Conservation (phyloP, 192 early-diverging fungal species). For the Chytriomyces hyalinus region DNA sequence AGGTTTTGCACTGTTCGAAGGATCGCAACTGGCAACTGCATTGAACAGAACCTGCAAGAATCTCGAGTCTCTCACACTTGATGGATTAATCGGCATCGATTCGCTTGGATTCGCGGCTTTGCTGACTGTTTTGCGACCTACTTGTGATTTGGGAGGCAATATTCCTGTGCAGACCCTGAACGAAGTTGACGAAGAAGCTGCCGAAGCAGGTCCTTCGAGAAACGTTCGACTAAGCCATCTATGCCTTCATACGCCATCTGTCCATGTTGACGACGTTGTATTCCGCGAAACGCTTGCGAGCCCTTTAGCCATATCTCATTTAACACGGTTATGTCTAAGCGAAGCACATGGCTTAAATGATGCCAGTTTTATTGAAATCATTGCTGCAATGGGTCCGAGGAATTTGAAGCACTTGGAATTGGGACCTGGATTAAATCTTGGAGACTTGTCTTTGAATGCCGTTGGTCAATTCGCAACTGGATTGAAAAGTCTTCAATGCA, state of each 20-base stretch:
- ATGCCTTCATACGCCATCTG: constrained; percentile 11
- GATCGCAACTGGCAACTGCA: neutral
- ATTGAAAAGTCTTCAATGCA: constrained; percentile 14
- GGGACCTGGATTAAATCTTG: constrained; percentile 24
- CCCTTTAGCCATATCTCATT: constrained; percentile 9
- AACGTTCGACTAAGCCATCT: constrained; percentile 1
- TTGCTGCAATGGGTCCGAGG: neutral
- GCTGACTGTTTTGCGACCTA: neutral
- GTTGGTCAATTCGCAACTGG: constrained; percentile 5
- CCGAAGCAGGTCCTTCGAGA: neutral
- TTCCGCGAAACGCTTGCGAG: constrained; percentile 6
- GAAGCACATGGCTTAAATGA: constrained; percentile 18
- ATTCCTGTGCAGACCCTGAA: neutral
- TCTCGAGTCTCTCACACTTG: constrained; percentile 2
- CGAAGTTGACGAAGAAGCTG: neutral
- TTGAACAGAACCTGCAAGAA: constrained; percentile 11
- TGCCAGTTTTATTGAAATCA: constrained; percentile 18
- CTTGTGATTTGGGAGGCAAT: neutral
- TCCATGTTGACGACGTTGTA: constrained; percentile 5
- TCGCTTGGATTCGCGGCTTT: constrained; percentile 9
- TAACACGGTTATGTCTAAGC: constrained; percentile 6
- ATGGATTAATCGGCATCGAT: constrained; percentile 9
- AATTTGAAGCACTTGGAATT: constrained; percentile 5
- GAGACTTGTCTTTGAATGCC: neutral
- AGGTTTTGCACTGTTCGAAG: constrained; percentile 12